Evolutionary conservation across 2,329 filamentous ascomycete species (phyloP), one percentile per base, ranked within the genome.

Genomic region (Botrytis sinoallii): DNA sequence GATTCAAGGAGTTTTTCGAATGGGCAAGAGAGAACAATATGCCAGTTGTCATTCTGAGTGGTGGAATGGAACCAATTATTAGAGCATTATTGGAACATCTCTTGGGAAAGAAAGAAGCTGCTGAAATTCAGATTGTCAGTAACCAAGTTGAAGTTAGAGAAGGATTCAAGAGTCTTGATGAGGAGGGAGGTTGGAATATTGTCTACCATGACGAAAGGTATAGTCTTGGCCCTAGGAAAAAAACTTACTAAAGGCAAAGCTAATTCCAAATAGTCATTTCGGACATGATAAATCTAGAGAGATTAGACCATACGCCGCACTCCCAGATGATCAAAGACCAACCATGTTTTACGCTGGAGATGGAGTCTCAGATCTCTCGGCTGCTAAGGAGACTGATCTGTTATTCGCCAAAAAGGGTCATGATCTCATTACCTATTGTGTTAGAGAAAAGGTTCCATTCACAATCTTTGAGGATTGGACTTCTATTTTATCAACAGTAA

Each of bases 211-310:
- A 99, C 81, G 93, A 95, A 75, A 94, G 89, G 89, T 91, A 80
- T 80, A 83, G 80, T 14, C 29, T 55, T 29, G 8, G 38, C 44
- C 25, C 57, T 40, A 44, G 16, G 57, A 55, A 66, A 32, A 57
- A 14, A 18, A 10, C 40, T 3, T 3, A 42, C 29, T 10, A 16
- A 16, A 32, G 20, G 22, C 22, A 25, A 57, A 61, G 57, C 61
- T 68, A 57, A 64, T 71, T 35, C 8, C 7, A 16, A 40, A 44
- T 64, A 81, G 79, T 66, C 77, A 91, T 74, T 97, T 97, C 79
- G 96, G 96, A n/a, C 96, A 99, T 82, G 95, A 99, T 87, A 99
- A 99, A 88, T 95, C 92, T 40, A 86, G 95, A 71, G 93, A 96
- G 81, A 94, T 99, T 79, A 90, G 93, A 77, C 94, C 94, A 70